A percentile compares a stretch with the other conserved stretches of the same genome.
Evolutionary conservation across 1,284 basidiomycete genomes (phyloP).

Genomic region (Inonotus obliquus): DNA sequence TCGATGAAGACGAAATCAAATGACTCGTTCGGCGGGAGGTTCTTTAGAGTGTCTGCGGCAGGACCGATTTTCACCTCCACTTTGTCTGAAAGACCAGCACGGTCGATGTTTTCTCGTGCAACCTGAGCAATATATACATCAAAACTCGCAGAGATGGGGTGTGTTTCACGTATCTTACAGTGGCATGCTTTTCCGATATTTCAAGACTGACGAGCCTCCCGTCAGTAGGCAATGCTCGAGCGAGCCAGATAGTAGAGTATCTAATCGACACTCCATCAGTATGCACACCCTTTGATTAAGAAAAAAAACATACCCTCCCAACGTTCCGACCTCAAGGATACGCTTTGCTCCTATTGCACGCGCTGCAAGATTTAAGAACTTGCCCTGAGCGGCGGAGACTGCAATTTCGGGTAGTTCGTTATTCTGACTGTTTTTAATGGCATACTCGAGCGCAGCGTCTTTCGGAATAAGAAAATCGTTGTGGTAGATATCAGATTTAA

Average conservation of each 20-base stretch:
- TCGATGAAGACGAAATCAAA: slow-evolving; percentile 32
- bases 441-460: slow-evolving; percentile 42
- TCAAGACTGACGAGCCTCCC: slow-evolving; percentile 50
- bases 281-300: slow-evolving; percentile 3
- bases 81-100: slow-evolving; percentile 24
- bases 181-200: slow-evolving; percentile 42
- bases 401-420: slow-evolving; percentile 49
- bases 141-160: not conserved
- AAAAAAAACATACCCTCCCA: slow-evolving; percentile 47
- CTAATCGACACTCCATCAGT: slow-evolving; percentile 26
- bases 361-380: slow-evolving; percentile 47
- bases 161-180: slow-evolving; percentile 30
- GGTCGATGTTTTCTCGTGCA: slow-evolving; percentile 25
- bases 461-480: slow-evolving; percentile 46
- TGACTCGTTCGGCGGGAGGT: slow-evolving; percentile 22
- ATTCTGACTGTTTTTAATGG: slow-evolving; percentile 37
- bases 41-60: slow-evolving; percentile 24
- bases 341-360: slow-evolving; percentile 45
- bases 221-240: slow-evolving; percentile 48
- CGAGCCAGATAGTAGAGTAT: slow-evolving; percentile 59
- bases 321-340: slow-evolving; percentile 56
- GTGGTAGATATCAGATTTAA: slow-evolving; percentile 49
- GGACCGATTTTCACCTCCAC: slow-evolving; percentile 27
- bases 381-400: slow-evolving; percentile 52
- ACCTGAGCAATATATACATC: slow-evolving; percentile 20